A percentile compares a stretch with the other conserved stretches of the same genome.
Evolutionary conservation across 2,329 filamentous ascomycete genomes (phyloP).

Genomic region (Neopestalotiopsis clavispora): DNA sequence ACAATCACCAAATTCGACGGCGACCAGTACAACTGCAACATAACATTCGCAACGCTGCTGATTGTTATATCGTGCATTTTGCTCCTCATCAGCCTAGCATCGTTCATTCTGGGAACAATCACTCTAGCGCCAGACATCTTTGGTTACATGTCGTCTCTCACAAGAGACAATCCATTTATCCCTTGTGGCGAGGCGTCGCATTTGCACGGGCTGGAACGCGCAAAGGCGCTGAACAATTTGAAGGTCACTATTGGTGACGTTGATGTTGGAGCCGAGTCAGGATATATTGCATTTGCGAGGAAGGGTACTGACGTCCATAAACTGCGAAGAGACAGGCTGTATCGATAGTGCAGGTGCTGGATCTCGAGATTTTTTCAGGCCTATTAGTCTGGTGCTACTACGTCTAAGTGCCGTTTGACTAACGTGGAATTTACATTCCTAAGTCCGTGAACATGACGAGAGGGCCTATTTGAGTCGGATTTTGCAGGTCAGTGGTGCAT

Average conservation of each 20-base stretch:
- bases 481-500: too few species aligned
- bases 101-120: not conserved
- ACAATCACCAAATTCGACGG: not conserved
- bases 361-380: too few species aligned
- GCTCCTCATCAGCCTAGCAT: not conserved
- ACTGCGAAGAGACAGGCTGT: not conserved
- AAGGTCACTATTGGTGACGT: not conserved
- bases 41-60: not conserved
- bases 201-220: not conserved
- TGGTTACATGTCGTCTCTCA: not conserved
- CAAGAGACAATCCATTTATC: not conserved
- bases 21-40: not conserved
- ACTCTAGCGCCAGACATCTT: not conserved
- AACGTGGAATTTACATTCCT: too few species aligned
- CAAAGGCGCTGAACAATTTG: not conserved
- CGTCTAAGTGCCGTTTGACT: too few species aligned
- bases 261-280: not conserved
- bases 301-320: not conserved
- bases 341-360: not conserved
- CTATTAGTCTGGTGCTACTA: too few species aligned
- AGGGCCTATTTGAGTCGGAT: too few species aligned
- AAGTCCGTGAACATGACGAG: too few species aligned
- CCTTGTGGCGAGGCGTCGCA: not conserved
- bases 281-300: not conserved
- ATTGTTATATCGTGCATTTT: not conserved